Evolutionary conservation across 1,284 basidiomycete genomes (phyloP).

Genomic region (Moesziomyces parantarcticus): DNA sequence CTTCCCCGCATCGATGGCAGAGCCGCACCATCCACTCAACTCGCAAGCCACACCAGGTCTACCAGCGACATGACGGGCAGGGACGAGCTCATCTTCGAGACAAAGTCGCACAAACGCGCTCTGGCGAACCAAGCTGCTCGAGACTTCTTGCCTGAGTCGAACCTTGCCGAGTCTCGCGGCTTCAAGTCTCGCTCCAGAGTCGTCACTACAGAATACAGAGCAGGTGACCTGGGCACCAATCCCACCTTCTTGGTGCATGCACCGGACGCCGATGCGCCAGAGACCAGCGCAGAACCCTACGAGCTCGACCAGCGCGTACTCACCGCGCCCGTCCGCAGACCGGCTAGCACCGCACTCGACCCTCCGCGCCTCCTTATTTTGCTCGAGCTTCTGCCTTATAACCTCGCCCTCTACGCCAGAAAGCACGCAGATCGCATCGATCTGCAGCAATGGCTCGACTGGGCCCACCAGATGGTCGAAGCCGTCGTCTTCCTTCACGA

Average conservation of each 20-base stretch:
- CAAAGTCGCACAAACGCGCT: conserved; percentile 21
- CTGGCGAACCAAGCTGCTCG: conserved; percentile 21
- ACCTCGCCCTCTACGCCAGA: conserved; percentile 48
- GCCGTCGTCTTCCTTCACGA: conserved; percentile 60
- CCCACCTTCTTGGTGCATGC: conserved; percentile 34
- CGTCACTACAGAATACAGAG: conserved; percentile 1
- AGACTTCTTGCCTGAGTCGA: conserved; percentile 1
- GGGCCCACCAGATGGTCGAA: conserved; percentile 56
- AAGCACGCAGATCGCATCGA: conserved; percentile 45
- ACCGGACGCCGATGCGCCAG: conserved; percentile 18
- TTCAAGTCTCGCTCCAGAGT: conserved; percentile 7
- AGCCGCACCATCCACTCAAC: not conserved
- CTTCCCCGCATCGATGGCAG: conserved; percentile 11
- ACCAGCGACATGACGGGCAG: conserved; percentile 45
- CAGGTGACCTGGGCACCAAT: conserved; percentile 1
- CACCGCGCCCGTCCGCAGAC: not conserved
- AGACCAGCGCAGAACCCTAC: not conserved
- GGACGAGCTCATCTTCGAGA: conserved; percentile 26
- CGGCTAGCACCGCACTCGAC: conserved; percentile 11
- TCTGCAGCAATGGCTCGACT: conserved; percentile 55
- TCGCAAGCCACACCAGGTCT: conserved; percentile 33
- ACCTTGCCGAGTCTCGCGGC: conserved; percentile 3
- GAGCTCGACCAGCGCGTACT: not conserved
- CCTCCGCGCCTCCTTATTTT: conserved; percentile 63
- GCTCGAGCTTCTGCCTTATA: conserved; percentile 61